Percentiles rank a stretch among this genome's conserved stretches.
These are phyloP conservation scores for Rusavskia elegans DNA, from an alignment of 495 filamentous ascomycete genomes.

Conservation along the genomic window DNA sequence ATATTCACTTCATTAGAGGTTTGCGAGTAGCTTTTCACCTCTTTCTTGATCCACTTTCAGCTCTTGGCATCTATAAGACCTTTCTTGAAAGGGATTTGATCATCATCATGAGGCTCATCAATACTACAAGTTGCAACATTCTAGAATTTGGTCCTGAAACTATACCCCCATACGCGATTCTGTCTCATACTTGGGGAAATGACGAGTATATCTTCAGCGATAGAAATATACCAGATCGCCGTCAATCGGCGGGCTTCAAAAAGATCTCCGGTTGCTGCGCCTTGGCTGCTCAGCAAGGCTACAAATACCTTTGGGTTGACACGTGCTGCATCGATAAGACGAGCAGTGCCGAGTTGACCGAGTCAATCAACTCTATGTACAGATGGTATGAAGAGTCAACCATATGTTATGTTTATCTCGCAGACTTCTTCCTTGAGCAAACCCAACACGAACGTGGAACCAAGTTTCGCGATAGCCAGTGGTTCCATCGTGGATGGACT, in stretches of 20 bases:
- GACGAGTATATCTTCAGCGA: constrained; percentile 12
- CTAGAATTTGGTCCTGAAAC: constrained; percentile 12
- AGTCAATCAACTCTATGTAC: constrained; percentile 19
- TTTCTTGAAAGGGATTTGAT: no score
- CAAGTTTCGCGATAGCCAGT: constrained; percentile 14
- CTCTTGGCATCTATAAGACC: no score
- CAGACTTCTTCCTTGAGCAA: no score
- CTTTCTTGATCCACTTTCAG: no score
- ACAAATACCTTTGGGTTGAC: constrained; percentile 22
- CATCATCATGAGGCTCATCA: constrained; percentile 19
- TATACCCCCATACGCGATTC: constrained; percentile 15
- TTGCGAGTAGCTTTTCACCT: no score
- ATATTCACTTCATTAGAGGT: no score
- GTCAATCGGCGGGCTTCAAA: background rate
- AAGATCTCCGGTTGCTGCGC: background rate
- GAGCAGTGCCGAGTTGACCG: constrained; percentile 20
- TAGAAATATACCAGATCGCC: background rate
- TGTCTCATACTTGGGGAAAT: constrained; percentile 16
- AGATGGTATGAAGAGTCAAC: constrained; percentile 13
- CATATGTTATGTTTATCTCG: constrained; percentile 10
- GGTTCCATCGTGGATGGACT: constrained; percentile 28
- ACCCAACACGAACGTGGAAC: background rate
- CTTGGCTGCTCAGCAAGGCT: background rate
- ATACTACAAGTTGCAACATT: constrained; percentile 13
- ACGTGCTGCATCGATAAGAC: constrained; percentile 24